Base-by-base conservation (phyloP, 2,329 filamentous ascomycete genomes). In the Cordyceps fumosorosea region DNA sequence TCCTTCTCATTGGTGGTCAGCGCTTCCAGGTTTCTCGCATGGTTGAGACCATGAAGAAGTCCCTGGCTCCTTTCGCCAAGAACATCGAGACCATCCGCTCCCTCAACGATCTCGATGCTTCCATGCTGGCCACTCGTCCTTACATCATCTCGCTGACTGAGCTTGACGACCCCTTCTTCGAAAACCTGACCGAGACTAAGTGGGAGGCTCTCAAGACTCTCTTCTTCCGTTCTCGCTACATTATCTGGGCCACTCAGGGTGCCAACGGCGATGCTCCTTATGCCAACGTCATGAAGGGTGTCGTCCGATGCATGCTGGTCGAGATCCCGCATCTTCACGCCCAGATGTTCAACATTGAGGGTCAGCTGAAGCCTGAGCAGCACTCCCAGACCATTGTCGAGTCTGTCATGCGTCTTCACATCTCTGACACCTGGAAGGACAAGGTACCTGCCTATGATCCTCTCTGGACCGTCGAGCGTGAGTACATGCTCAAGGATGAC, bases 201-300 rank as follows among this genome's bases (percentile, higher is more conserved):
- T 65, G 60, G 60, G 56, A 65, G 22, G 53, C 56, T 40, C 56
- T 65, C 42, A 63, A 61, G 56, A 48, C 51, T 12, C 40, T 60
- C 11, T 58, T 65, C 45, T 54, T 61, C 50, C 53, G 52, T 18
- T 55, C 61, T 22, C 52, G 56, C 16, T 61, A 63, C 37, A 54
- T 65, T 16, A 18, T 65, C 11, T 65, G 63, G 63, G 63, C 59
- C 10, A 65, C 61, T 14, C 55, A 56, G 26, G 63, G 63, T 44
- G 56, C 61, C 40, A 56, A 63, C 22, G 56, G 56, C 16, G 63
- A 60, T 34, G 58, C 59, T 45, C 61, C 61, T 44, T 61, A 61
- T 40, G 61, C 61, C 40, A 63, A 60, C 37, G 52, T 65, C 32
- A 63, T 60, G 56, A 48, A 53, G 52, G 63, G 63, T 48, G 51